These are phyloP conservation scores for Ogataea hybrid DNA, from an alignment of 1,139 yeast species.

Conservation along the genomic window DNA sequence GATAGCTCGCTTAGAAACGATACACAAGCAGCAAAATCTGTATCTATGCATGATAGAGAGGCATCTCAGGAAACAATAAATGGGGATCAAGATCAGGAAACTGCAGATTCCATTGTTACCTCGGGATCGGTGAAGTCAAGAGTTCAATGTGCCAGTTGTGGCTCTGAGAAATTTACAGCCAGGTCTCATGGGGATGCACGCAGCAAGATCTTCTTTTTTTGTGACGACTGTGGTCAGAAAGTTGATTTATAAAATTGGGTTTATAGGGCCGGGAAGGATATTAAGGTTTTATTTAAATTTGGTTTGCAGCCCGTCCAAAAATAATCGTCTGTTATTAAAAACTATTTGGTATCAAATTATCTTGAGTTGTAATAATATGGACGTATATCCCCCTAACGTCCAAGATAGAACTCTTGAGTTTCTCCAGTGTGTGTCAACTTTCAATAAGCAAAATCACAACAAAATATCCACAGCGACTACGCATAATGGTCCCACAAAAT, in stretches of 20 bases:
- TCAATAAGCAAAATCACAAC: constrained; percentile 46
- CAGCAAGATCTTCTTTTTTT: constrained; percentile 23
- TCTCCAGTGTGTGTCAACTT: constrained; percentile 76
- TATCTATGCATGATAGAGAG: neutral
- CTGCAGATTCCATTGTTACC: constrained; percentile 1
- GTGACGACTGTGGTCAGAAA: constrained; percentile 27
- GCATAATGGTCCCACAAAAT: constrained; percentile 25
- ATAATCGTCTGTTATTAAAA: constrained; percentile 4
- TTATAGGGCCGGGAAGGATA: neutral
- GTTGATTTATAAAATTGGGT: constrained; percentile 4
- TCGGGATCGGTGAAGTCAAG: constrained; percentile 9
- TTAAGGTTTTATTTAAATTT: neutral
- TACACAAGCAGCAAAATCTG: neutral
- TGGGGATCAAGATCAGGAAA: neutral
- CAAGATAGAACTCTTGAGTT: constrained; percentile 86
- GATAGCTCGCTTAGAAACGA: neutral
- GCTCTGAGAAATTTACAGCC: constrained; percentile 20
- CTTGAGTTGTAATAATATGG: constrained; percentile 15
- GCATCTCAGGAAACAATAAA: neutral
- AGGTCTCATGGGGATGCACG: constrained; percentile 17
- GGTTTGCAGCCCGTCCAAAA: constrained; percentile 5
- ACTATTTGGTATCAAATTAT: neutral
- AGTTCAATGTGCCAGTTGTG: constrained; percentile 18
- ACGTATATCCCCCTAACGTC: constrained; percentile 33
- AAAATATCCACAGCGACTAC: constrained; percentile 19